A percentile compares a stretch with the other conserved stretches of the same genome.
Conservation (phyloP, 225 moss, liverwort and hornwort genomes). For the Climacium dendroides region DNA sequence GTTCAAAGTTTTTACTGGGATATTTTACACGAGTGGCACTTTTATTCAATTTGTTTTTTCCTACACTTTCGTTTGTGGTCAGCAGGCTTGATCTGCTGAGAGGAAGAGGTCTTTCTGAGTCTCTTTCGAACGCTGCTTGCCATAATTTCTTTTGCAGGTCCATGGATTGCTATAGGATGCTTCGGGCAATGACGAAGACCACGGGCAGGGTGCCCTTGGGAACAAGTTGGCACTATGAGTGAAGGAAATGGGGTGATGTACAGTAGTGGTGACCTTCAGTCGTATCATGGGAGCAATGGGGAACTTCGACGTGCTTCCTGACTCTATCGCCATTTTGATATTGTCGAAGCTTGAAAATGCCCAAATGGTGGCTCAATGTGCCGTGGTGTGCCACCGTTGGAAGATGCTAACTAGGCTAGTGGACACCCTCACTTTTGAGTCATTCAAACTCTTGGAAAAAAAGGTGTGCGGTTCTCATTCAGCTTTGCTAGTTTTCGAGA, state of each 20-base stretch:
- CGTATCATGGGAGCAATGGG: constrained; percentile 51
- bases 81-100: not conserved
- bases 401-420: constrained; percentile 40
- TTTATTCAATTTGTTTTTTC: not conserved
- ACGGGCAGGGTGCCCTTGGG: constrained; percentile 11
- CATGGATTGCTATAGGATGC: constrained; percentile 15
- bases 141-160: constrained; percentile 1
- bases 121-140: not conserved
- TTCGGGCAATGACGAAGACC: constrained; percentile 3
- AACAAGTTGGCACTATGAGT: constrained; percentile 23
- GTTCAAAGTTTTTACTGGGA: not conserved
- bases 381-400: constrained; percentile 51
- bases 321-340: constrained; percentile 49
- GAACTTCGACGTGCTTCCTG: constrained; percentile 54
- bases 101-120: not conserved
- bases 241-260: not conserved
- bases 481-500: not conserved
- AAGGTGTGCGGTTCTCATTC: constrained; percentile 11
- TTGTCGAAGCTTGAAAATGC: constrained; percentile 53
- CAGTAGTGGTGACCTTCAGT: not conserved
- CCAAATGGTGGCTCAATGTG: constrained; percentile 50
- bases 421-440: constrained; percentile 57
- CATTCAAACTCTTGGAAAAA: constrained; percentile 49
- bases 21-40: not conserved
- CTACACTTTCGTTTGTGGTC: not conserved